phyloP scores from a whole-genome alignment of 2,329 filamentous ascomycete genomes.

The Fusarium camptoceras region DNA sequence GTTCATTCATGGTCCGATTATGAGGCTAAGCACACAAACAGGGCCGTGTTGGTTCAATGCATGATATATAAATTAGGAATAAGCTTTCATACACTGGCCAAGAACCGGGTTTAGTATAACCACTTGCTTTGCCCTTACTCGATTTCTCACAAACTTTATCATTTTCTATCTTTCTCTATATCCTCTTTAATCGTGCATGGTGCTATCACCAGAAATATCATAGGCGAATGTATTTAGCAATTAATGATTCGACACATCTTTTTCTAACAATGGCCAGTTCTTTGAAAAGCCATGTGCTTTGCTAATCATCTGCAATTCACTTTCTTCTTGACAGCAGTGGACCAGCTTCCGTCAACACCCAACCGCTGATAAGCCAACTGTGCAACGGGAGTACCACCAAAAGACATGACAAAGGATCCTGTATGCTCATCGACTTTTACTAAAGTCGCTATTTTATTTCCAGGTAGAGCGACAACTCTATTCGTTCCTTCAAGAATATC shows the following conservation, averaged over 20 bases:
- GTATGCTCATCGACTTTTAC: not conserved
- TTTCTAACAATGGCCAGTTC: rapidly evolving
- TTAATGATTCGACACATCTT: rapidly evolving
- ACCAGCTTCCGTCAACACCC: conserved; percentile 27
- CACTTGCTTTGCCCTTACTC: not conserved
- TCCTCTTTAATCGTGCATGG: not conserved
- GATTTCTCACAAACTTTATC: not conserved
- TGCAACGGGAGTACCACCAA: not conserved
- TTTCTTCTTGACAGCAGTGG: conserved; percentile 11
- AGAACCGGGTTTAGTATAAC: not conserved
- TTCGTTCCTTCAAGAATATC: conserved; percentile 35
- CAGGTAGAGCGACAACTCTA: conserved; percentile 24
- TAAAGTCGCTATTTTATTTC: not conserved
- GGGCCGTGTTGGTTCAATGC: not conserved
- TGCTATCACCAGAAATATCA: not conserved
- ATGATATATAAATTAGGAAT: not conserved
- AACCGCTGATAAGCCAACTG: conserved; percentile 31
- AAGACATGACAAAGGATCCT: conserved; percentile 15
- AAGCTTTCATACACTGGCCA: not conserved
- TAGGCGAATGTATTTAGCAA: not conserved
- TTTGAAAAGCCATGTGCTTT: not conserved
- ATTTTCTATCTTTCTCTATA: rapidly evolving
- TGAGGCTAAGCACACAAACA: not conserved
- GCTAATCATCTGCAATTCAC: not conserved
- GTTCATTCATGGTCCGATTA: not conserved